These are phyloP conservation scores for Conoideocrella luteorostrata DNA, from an alignment of 2,329 filamentous ascomycete genomes.

Conservation along the genomic window DNA sequence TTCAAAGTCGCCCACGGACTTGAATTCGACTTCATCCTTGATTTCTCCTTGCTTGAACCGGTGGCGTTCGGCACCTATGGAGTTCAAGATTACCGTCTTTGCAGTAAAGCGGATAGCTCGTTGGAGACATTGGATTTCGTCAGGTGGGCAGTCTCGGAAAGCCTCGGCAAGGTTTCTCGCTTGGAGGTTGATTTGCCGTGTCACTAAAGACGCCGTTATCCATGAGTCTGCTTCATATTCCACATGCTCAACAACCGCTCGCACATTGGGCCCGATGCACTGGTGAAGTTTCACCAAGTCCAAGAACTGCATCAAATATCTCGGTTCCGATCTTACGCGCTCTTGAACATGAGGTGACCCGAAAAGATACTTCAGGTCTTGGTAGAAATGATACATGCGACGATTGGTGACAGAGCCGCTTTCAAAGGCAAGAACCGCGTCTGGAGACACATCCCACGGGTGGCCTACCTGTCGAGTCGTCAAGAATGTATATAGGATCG, in stretches of 20 bases:
- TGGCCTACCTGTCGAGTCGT: slow-evolving; percentile 94
- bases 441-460: slow-evolving; percentile 79
- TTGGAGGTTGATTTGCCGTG: slow-evolving; percentile 87
- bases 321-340: slow-evolving; percentile 71
- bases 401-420: slow-evolving; percentile 91
- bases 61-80: slow-evolving; percentile 78
- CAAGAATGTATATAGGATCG: slow-evolving; percentile 94
- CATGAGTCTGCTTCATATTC: slow-evolving; percentile 98
- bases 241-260: slow-evolving; percentile 90
- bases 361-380: slow-evolving; percentile 87
- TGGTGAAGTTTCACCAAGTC: slow-evolving; percentile 95
- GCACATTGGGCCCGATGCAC: slow-evolving; percentile 87
- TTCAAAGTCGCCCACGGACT: slow-evolving; percentile 68
- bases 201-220: slow-evolving; percentile 93
- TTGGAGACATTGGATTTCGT: slow-evolving; percentile 60
- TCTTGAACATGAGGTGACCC: slow-evolving; percentile 83
- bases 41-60: slow-evolving; percentile 84
- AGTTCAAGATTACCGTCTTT: slow-evolving; percentile 81
- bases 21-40: slow-evolving; percentile 80
- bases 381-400: slow-evolving; percentile 95
- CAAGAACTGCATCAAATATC: slow-evolving; percentile 89
- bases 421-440: slow-evolving; percentile 85
- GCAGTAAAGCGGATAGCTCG: slow-evolving; percentile 68
- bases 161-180: slow-evolving; percentile 84
- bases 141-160: slow-evolving; percentile 63